Evolutionary conservation across 352 stramenopile species (phyloP), one percentile per base, ranked within the genome.

Genomic region (Thalassiosira allenii): DNA sequence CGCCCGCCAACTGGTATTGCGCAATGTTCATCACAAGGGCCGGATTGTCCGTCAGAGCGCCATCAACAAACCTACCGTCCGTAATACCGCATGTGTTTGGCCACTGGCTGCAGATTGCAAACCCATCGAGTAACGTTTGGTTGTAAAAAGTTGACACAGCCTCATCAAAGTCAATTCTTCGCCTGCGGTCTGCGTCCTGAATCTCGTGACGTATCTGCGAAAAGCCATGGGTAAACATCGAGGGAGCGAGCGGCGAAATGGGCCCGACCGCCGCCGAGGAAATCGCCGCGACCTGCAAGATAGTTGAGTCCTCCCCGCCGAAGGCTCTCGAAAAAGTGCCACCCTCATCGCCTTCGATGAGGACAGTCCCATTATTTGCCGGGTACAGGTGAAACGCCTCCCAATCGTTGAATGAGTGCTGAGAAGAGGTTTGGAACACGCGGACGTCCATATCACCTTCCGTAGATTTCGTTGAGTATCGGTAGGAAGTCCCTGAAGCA

Each of bases 51-150:
- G 51, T 43, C 32, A 65, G 52, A n/a, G 43, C 27, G 33, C 68
- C 67, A 58, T 82, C 74, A n/a, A 64, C 27, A 27, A 82, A 58
- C 11, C 25, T 5, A 11, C n/a, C 41, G 65, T 78, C 57, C 14
- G n/a, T 40, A 47, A 56, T 33, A 22, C 57, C 65, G 34, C 74
- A 73, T 17, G 12, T 1, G 20, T 76, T 53, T 17, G 75, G 75
- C 66, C 70, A 80, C 44, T 84, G 76, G 41, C 11, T 40, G 59
- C 68, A 84, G 29, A 84, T 53, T 34, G 76, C 51, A 70, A 81
- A 66, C 1, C 67, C 54, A 27, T 79, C 41, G 30, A 74, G 61
- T 6, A 32, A 3, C 12, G 30, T 8, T n/a, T 52, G 47, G 17
- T 71, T 2, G 40, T 79, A 83, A 9, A 47, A 9, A 9, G 37